A percentile compares a stretch with the other conserved stretches of the same genome.
Conservation (phyloP, 805 yeast genomes). For the Candida multigemmis region DNA sequence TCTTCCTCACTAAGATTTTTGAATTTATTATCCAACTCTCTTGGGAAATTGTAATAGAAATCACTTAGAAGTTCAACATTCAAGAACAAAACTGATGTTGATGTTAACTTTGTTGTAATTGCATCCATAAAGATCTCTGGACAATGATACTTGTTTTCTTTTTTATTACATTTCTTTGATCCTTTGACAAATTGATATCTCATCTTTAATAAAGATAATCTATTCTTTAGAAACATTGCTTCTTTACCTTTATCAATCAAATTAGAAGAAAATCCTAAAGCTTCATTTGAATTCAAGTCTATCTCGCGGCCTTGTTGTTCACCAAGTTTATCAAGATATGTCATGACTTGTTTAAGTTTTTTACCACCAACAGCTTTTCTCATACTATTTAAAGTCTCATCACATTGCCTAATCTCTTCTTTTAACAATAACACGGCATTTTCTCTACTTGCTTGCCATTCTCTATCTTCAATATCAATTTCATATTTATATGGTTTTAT, state of each 20-base stretch:
- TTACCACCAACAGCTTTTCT: constrained; percentile 73
- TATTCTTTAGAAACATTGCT: constrained; percentile 69
- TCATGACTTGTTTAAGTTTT: constrained; percentile 74
- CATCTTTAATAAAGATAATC: constrained; percentile 62
- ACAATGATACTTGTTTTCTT: constrained; percentile 79
- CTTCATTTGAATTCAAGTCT: constrained; percentile 48
- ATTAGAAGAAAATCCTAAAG: constrained; percentile 75
- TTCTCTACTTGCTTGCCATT: constrained; percentile 78
- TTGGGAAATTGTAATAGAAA: constrained; percentile 86
- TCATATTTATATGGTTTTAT: constrained; percentile 97
- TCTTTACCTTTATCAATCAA: constrained; percentile 73
- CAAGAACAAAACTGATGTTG: constrained; percentile 85
- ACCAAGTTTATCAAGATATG: constrained; percentile 50
- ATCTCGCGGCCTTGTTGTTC: constrained; percentile 22
- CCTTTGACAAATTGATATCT: constrained; percentile 64
- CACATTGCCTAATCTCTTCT: constrained; percentile 84
- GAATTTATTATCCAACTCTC: constrained; percentile 77
- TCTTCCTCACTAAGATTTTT: constrained; percentile 61
- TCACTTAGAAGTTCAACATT: constrained; percentile 92
- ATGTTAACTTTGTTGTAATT: constrained; percentile 83
- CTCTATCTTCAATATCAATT: constrained; percentile 91
- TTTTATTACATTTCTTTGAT: constrained; percentile 65
- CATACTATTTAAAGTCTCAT: constrained; percentile 47
- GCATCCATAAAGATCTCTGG: constrained; percentile 93
- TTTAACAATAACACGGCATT: constrained; percentile 64